A percentile compares a stretch with the other conserved stretches of the same genome.
These are phyloP conservation scores for Pseudocercospora eumusae DNA, from an alignment of 2,329 filamentous ascomycete species.

Conservation along the genomic window DNA sequence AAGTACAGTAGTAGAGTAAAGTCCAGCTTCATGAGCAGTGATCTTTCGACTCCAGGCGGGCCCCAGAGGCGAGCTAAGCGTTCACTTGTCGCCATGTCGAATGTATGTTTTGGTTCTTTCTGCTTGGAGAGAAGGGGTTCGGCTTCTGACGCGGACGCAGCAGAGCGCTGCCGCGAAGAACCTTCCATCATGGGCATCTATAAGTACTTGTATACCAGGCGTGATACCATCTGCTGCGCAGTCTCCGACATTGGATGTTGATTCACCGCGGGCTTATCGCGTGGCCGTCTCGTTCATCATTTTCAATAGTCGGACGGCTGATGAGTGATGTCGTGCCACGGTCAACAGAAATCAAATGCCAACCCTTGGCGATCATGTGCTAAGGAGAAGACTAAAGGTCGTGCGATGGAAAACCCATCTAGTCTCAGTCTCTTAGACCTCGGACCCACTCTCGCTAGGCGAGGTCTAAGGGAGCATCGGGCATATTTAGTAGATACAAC, in stretches of 20 bases:
- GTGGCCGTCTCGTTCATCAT: not conserved
- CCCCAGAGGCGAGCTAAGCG: slow-evolving; percentile 20
- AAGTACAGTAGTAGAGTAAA: slow-evolving; percentile 41
- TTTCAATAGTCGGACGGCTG: not conserved
- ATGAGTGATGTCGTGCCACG: not conserved
- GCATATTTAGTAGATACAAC: too few relatives aligned
- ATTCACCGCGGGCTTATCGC: not conserved
- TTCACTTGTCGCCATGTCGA: not conserved
- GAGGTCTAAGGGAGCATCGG: too few relatives aligned
- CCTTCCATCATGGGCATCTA: slow-evolving; percentile 11
- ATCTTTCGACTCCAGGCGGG: slow-evolving; percentile 19
- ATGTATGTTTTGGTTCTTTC: not conserved
- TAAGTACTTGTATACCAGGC: not conserved
- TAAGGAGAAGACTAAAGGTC: too few relatives aligned
- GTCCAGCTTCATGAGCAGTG: slow-evolving; percentile 25
- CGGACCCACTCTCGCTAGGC: too few relatives aligned
- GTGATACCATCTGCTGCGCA: slow-evolving; percentile 16
- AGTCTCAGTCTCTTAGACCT: too few relatives aligned
- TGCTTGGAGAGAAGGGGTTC: slow-evolving; percentile 14
- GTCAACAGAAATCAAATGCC: too few relatives aligned
- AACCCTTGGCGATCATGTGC: too few relatives aligned
- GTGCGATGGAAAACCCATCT: too few relatives aligned
- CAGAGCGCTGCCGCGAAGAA: not conserved
- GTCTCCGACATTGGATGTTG: slow-evolving; percentile 13
- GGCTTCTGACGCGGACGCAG: not conserved